These are phyloP conservation scores for Mycena leptocephala DNA, from an alignment of 768 basidiomycete species.

Conservation along the genomic window DNA sequence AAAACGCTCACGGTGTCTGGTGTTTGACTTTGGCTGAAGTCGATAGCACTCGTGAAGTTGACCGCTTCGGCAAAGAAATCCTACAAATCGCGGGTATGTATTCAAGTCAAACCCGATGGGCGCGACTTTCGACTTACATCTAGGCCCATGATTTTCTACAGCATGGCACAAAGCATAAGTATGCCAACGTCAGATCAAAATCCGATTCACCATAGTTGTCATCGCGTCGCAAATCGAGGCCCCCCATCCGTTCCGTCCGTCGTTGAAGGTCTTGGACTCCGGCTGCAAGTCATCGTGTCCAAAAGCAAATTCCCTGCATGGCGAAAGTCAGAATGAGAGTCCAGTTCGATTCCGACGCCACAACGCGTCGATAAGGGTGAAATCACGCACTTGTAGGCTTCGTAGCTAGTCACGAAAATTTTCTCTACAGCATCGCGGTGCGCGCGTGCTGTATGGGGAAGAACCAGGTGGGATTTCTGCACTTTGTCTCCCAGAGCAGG, in stretches of 20 bases:
- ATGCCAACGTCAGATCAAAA: not conserved
- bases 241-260: conserved; percentile 53
- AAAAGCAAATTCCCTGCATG: conserved; percentile 66
- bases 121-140: conserved; percentile 42
- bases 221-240: conserved; percentile 54
- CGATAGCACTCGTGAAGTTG: conserved; percentile 56
- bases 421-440: conserved; percentile 61
- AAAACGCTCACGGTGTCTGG: conserved; percentile 72
- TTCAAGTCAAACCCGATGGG: not conserved
- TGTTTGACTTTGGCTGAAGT: conserved; percentile 56
- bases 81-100: conserved; percentile 34
- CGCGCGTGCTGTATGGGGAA: conserved; percentile 58
- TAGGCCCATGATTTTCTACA: conserved; percentile 67
- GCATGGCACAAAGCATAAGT: not conserved
- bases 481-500: conserved; percentile 55
- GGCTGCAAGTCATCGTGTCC: conserved; percentile 76
- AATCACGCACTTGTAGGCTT: conserved; percentile 69
- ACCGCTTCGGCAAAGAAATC: conserved; percentile 65
- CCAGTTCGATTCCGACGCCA: not conserved
- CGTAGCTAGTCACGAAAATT: conserved; percentile 69
- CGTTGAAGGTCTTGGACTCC: conserved; percentile 56
- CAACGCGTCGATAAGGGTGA: not conserved
- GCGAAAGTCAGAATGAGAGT: not conserved
- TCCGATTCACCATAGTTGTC: conserved; percentile 61
- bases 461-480: conserved; percentile 59